Percentiles rank a stretch among this genome's conserved stretches.
Conservation (phyloP, 78 protist genomes). For the slime mould (Dictyostelium discoideum) region DNA sequence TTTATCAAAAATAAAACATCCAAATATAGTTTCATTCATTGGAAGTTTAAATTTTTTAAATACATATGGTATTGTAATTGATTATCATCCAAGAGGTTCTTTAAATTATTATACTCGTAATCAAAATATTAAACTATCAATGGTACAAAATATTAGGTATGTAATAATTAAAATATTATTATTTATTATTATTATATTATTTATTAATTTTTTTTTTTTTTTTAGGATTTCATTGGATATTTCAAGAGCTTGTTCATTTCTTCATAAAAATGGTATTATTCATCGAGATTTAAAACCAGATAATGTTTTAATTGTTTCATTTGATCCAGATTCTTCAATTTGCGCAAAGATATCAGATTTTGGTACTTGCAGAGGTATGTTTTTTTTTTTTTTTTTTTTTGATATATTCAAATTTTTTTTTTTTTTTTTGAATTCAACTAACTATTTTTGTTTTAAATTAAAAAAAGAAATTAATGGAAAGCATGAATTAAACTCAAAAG, state of each 20-base stretch:
- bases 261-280: conserved; percentile 38
- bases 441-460: neutral
- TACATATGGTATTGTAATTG: conserved; percentile 4
- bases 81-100: conserved; percentile 11
- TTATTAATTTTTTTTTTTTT: neutral
- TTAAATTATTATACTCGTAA: conserved; percentile 3
- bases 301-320: neutral
- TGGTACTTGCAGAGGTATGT: conserved; percentile 4
- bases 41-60: neutral
- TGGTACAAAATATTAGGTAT: conserved; percentile 27
- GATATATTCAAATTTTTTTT: no score
- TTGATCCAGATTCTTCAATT: neutral
- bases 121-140: neutral
- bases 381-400: neutral
- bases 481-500: neutral
- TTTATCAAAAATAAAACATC: conserved; percentile 9
- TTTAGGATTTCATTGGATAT: conserved; percentile 32
- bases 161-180: neutral
- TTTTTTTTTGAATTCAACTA: neutral
- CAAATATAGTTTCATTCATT: conserved; percentile 8
- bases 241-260: conserved; percentile 47
- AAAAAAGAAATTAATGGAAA: neutral
- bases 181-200: neutral
- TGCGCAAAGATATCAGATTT: conserved; percentile 39
- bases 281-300: conserved; percentile 5